Percentiles rank a stretch among this genome's conserved stretches.
These are phyloP conservation scores for Epichloe festucae DNA, from an alignment of 2,329 filamentous ascomycete genomes.

Conservation along the genomic window DNA sequence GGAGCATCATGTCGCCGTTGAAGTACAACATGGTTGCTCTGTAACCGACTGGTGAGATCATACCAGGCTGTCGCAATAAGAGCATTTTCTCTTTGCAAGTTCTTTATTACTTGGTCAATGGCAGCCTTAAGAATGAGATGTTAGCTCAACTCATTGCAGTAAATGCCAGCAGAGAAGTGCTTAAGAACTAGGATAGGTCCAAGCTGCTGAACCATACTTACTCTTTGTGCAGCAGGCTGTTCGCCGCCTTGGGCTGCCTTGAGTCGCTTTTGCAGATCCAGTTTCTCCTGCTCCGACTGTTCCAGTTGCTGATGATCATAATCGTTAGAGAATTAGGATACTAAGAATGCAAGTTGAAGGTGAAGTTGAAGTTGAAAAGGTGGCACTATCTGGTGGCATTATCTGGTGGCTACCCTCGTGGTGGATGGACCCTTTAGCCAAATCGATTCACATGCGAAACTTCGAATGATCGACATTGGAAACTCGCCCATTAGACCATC, in stretches of 20 bases:
- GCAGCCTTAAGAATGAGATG: conserved; percentile 27
- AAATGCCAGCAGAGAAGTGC: not conserved
- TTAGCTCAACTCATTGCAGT: not conserved
- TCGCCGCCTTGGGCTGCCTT: conserved; percentile 39
- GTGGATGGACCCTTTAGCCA: not conserved
- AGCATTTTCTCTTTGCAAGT: conserved; percentile 63
- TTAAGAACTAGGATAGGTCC: not conserved
- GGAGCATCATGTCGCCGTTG: conserved; percentile 63
- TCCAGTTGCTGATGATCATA: conserved; percentile 39
- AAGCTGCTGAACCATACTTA: conserved; percentile 22
- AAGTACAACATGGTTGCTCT: conserved; percentile 71
- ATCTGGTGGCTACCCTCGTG: not conserved
- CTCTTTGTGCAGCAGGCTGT: conserved; percentile 37
- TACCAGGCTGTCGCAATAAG: conserved; percentile 80
- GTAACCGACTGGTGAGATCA: conserved; percentile 62
- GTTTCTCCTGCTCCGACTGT: conserved; percentile 41
- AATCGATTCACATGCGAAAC: not conserved
- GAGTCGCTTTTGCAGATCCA: conserved; percentile 41
- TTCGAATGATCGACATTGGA: not conserved
- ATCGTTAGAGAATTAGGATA: conserved; percentile 3
- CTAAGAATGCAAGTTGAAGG: not conserved
- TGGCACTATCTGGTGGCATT: not conserved
- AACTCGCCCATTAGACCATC: not conserved
- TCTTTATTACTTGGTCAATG: conserved; percentile 45
- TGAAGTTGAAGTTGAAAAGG: not conserved